Base-by-base conservation (phyloP, 2,329 filamentous ascomycete genomes). In the Colletotrichum lupini region DNA sequence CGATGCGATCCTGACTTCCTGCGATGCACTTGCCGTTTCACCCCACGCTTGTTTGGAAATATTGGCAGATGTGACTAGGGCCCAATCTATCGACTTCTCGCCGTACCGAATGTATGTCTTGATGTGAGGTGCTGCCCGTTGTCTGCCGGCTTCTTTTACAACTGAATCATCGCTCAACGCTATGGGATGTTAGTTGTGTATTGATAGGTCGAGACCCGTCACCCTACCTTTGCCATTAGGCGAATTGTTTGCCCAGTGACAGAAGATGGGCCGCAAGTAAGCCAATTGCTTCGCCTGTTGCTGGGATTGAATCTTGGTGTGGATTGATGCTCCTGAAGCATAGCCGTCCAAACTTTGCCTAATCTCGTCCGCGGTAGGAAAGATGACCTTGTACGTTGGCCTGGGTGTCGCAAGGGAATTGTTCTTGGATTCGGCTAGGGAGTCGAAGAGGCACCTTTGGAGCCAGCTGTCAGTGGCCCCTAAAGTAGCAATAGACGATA, bases 11-110 rank as follows among this genome's bases (percentile, higher is more conserved):
- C 92, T 88, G 35, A 95, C 84, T 77, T 94, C 89, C 1, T 89
- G 90, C 0, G 86, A 84, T 3, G 85, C 81, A 74, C 88, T 90
- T 1, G 80, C 81, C 3, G 88, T 85, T 49, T 93, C 91, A 1
- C 95, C 95, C 95, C 95, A 98, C 0, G 95, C 95, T 82, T 97
- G 95, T 74, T 92, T 96, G 1, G 94, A 97, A 2, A 98, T 81
- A 77, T 97, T 98, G n/a, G 95, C 95, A n/a, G 94, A 97, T 0
- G 94, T 97, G 2, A 97, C 81, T 75, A 98, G 86, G 1, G 94
- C 94, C 95, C 95, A 98, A 78, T 97, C 93, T 52, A 97, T 91
- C 0, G 83, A 81, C 22, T 83, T 78, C n/a, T 80, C 76, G 66
- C 84, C 82, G 76, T 88, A 95, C 5, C 93, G 90, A 57, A 95